These are phyloP conservation scores for Nasturtium officinale DNA, from an alignment of 345 rosid genomes.

Conservation along the genomic window DNA sequence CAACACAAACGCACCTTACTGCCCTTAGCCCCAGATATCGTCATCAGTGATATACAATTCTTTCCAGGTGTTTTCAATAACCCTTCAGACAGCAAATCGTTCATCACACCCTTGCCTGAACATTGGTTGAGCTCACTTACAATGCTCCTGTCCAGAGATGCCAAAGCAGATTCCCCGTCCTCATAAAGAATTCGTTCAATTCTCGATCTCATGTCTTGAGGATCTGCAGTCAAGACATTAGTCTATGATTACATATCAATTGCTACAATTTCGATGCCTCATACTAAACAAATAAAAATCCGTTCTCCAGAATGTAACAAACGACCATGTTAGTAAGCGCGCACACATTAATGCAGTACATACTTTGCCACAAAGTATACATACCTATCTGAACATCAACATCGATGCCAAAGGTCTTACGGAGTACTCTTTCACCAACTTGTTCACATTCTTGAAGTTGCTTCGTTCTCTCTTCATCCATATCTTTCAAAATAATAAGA, in stretches of 20 bases:
- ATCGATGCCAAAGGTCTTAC: slow-evolving; percentile 62
- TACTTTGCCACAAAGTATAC: slow-evolving; percentile 11
- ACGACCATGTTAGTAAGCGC: slow-evolving; percentile 24
- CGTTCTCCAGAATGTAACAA: slow-evolving; percentile 23
- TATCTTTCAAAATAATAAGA: slow-evolving; percentile 68
- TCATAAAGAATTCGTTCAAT: slow-evolving; percentile 72
- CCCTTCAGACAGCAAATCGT: slow-evolving; percentile 78
- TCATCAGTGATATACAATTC: slow-evolving; percentile 94
- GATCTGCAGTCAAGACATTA: slow-evolving; percentile 53
- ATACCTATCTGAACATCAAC: slow-evolving; percentile 57
- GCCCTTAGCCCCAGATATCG: slow-evolving; percentile 99
- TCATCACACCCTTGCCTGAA: slow-evolving; percentile 69
- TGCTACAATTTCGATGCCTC: slow-evolving; percentile 15
- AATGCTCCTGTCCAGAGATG: slow-evolving; percentile 76
- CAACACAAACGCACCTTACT: slow-evolving; percentile 69
- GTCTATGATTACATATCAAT: slow-evolving; percentile 9
- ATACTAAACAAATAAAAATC: slow-evolving; percentile 14
- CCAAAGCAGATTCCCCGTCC: slow-evolving; percentile 79
- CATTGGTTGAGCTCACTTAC: slow-evolving; percentile 68
- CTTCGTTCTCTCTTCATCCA: slow-evolving; percentile 67
- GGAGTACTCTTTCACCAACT: slow-evolving; percentile 73
- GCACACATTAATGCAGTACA: slow-evolving; percentile 5
- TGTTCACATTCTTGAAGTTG: slow-evolving; percentile 75
- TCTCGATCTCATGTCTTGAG: slow-evolving; percentile 57
- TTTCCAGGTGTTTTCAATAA: slow-evolving; percentile 75